phyloP scores from a whole-genome alignment of 305 asterid genomes.

The Fraxinus angustifolia region DNA sequence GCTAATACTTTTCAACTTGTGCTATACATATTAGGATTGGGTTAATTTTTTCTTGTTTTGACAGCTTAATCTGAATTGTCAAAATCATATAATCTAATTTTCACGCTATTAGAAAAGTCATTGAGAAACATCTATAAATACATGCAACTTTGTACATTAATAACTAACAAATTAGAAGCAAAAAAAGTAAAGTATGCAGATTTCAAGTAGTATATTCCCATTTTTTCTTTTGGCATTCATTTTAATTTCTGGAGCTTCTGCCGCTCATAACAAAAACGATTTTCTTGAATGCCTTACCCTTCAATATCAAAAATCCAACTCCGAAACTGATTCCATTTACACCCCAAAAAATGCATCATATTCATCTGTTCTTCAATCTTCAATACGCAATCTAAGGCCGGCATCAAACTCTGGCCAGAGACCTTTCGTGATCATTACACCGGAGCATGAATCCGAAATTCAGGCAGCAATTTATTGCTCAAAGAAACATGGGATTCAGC shows the following conservation, averaged over 20 bases:
- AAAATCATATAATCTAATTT: background rate
- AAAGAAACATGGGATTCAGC: too few species aligned
- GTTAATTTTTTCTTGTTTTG: too few species aligned
- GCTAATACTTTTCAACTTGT: too few species aligned
- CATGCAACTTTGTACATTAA: background rate
- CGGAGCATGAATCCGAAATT: background rate
- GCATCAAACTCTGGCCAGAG: too few species aligned
- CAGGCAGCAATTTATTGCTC: background rate
- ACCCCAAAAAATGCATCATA: background rate
- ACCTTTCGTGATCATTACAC: too few species aligned
- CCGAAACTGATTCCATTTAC: background rate
- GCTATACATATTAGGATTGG: too few species aligned
- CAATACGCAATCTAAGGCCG: constrained; percentile 6
- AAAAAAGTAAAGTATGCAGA: background rate
- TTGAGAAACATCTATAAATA: background rate
- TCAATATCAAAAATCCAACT: background rate
- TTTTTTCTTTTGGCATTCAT: background rate
- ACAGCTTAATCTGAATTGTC: background rate
- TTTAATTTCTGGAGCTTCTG: constrained; percentile 13
- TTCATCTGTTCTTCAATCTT: background rate
- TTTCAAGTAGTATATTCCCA: background rate
- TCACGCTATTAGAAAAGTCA: background rate
- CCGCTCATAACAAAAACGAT: constrained; percentile 1
- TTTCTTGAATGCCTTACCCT: constrained; percentile 26
- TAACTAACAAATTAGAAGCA: background rate